Evolutionary conservation across 306 rosid genomes (phyloP).

Genomic region (Malus orientalis): DNA sequence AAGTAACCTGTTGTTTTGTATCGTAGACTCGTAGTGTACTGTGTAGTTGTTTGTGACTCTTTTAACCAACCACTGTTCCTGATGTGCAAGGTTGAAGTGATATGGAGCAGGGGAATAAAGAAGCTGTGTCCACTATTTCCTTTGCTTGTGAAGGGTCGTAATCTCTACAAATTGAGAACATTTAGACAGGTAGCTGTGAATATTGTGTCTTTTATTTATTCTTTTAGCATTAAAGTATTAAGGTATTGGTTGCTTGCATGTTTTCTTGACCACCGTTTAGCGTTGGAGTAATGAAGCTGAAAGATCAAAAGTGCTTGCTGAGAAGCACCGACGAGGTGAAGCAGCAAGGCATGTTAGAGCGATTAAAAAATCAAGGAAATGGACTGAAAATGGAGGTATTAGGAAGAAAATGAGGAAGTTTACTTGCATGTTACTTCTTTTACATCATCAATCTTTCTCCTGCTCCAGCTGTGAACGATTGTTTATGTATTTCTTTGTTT

Average conservation of each 20-base stretch:
- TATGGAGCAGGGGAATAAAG: constrained; percentile 65
- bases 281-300: constrained; percentile 66
- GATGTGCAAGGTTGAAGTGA: constrained; percentile 59
- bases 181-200: constrained; percentile 50
- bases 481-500: constrained; percentile 1
- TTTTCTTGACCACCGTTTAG: constrained; percentile 26
- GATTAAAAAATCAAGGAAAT: constrained; percentile 23
- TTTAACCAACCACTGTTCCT: constrained; percentile 4
- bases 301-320: constrained; percentile 55
- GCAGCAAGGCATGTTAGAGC: constrained; percentile 58
- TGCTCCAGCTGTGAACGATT: background rate
- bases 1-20: background rate
- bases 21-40: background rate
- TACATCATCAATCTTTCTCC: background rate
- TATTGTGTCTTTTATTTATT: background rate
- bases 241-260: constrained; percentile 10
- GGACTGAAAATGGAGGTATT: constrained; percentile 32
- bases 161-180: constrained; percentile 67
- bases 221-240: background rate
- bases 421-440: background rate
- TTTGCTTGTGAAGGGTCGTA: constrained; percentile 78
- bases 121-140: constrained; percentile 52
- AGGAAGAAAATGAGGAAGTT: constrained; percentile 2
- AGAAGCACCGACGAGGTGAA: constrained; percentile 70
- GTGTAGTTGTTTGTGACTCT: background rate